Evolutionary conservation across 1,284 basidiomycete genomes (phyloP), one percentile per base, ranked within the genome.

Genomic region (Austroboletus niveus): DNA sequence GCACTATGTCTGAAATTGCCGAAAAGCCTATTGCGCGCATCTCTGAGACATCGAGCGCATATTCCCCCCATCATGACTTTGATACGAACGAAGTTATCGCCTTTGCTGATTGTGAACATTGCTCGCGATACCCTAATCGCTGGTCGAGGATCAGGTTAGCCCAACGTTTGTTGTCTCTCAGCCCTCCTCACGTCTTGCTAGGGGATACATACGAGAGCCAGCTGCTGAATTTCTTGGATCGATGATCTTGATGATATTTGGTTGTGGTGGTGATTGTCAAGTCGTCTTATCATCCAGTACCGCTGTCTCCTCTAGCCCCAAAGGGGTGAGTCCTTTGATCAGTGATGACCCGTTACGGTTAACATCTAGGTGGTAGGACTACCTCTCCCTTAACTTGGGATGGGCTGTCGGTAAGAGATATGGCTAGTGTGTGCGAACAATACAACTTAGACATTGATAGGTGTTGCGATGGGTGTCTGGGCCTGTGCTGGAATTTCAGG

Each of bases 191-290:
- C n/a, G 22, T 42, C 41, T 32, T 12, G 11, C 10, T 50, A 78
- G 75, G 17, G 65, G 72, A 69, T 66, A 52, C 22, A 61, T 87
- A 42, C 75, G 82, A 52, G 85, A 88, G 65, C 79, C 84, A 17
- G 75, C 75, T 38, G 87, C 85, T 5, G 87, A 89, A 65, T 86
- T 87, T 60, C 64, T 87, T 42, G 85, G 84, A 36, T 80, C 82
- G 29, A 80, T 82, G 72, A 72, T 87, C 35, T 71, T 89, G 11
- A 73, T 87, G 49, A 76, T 87, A 48, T 82, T 89, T 52, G 87
- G 87, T 22, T 72, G 66, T 48, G 86, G 82, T 38, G 81, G 80
- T 30, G 73, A 82, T 54, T 85, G 83, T 57, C 87, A 89, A 65
- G 79, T 77, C 4, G 75, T 79, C 36, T 70, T 89, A 17, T 81